Percentiles rank a stretch among this genome's conserved stretches.
These are phyloP conservation scores for Azolla pinnata DNA, from an alignment of 75 land plant genomes.

Conservation along the genomic window DNA sequence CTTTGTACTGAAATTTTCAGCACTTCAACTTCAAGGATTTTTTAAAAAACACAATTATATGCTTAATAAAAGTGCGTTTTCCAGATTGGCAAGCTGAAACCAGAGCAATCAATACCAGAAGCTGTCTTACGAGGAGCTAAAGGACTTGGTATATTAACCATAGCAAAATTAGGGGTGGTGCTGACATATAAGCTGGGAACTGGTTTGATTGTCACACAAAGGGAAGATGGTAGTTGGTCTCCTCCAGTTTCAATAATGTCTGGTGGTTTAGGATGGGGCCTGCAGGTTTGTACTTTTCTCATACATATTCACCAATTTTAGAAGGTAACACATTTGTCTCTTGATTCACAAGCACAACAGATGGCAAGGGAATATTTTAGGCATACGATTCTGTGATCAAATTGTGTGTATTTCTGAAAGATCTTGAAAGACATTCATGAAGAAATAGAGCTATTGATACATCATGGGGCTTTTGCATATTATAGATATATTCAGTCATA, in stretches of 20 bases:
- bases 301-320: background rate
- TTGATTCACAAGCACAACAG: too few relatives aligned
- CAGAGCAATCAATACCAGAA: conserved; percentile 63
- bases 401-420: too few relatives aligned
- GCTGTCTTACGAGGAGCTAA: conserved; percentile 57
- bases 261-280: conserved; percentile 80
- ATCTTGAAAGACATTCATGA: too few relatives aligned
- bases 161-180: conserved; percentile 58
- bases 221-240: conserved; percentile 73
- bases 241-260: conserved; percentile 75
- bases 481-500: too few relatives aligned
- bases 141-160: conserved; percentile 71
- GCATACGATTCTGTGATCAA: too few relatives aligned
- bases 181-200: conserved; percentile 76
- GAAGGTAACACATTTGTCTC: background rate
- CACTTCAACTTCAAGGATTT: too few relatives aligned
- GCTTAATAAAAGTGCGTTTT: too few relatives aligned
- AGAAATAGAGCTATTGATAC: too few relatives aligned
- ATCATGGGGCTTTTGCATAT: too few relatives aligned
- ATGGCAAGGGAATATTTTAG: too few relatives aligned
- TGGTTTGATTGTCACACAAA: conserved; percentile 64
- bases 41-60: too few relatives aligned
- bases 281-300: conserved; percentile 64
- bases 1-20: too few relatives aligned
- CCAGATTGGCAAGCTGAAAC: conserved; percentile 35